Percentiles rank a stretch among this genome's conserved stretches.
These are phyloP conservation scores for Leucaena leucocephala DNA, from an alignment of 306 rosid species.

Conservation along the genomic window DNA sequence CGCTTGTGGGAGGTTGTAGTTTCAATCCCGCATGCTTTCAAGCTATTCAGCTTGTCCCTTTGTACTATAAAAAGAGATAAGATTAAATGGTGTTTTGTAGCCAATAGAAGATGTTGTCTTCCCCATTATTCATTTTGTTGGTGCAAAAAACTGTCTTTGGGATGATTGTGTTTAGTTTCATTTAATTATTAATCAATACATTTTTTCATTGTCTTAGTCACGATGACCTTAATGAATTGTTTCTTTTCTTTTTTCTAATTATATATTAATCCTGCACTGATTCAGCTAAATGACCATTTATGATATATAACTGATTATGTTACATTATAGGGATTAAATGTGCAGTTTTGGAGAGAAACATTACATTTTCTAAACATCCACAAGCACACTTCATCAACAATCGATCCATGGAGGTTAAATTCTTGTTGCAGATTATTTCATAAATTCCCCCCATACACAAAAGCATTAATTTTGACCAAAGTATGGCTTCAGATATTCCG, in stretches of 20 bases:
- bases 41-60: neutral
- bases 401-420: constrained; percentile 91
- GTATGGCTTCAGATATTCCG: constrained; percentile 67
- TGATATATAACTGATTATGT: neutral
- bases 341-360: constrained; percentile 70
- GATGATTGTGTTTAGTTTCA: constrained; percentile 6
- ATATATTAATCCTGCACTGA: constrained; percentile 8
- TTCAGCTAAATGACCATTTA: constrained; percentile 18
- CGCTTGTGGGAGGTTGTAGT: neutral
- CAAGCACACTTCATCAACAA: constrained; percentile 95
- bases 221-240: constrained; percentile 10
- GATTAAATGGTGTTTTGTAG: neutral
- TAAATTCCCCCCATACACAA: constrained; percentile 21
- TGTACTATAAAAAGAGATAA: too few relatives aligned
- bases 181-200: constrained; percentile 14
- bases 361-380: constrained; percentile 69
- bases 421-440: constrained; percentile 22
- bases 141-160: neutral
- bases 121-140: constrained; percentile 17
- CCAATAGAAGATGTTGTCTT: constrained; percentile 19
- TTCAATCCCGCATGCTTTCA: neutral
- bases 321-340: constrained; percentile 67
- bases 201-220: neutral
- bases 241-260: constrained; percentile 5
- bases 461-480: constrained; percentile 31